Evolutionary conservation across 768 basidiomycete species (phyloP).

Genomic region (Candolleomyces eurysporus): DNA sequence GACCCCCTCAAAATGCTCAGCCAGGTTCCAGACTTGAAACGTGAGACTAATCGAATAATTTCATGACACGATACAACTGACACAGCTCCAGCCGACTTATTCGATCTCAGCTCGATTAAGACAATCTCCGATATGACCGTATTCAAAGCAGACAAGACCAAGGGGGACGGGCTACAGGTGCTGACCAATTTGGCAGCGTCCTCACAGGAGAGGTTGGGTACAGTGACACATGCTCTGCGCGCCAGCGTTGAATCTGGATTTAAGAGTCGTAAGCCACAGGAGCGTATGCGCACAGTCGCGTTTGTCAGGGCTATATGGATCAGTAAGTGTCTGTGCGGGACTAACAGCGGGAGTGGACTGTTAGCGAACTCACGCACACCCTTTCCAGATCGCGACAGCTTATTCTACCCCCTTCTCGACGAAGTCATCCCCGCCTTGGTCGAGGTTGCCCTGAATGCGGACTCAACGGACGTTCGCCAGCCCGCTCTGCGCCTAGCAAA

Average conservation of each 20-base stretch:
- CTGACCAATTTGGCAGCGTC: neutral
- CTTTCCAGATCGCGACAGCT: neutral
- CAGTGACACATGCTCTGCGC: neutral
- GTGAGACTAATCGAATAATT: neutral
- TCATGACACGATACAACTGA: too few species aligned
- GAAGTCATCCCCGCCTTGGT: neutral
- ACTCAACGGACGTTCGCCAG: neutral
- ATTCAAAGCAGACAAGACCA: neutral
- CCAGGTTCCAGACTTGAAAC: neutral
- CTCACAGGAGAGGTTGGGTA: neutral
- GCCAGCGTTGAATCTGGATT: neutral
- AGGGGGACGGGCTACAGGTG: neutral
- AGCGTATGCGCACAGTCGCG: too few species aligned
- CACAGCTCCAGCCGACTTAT: neutral
- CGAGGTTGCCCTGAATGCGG: neutral
- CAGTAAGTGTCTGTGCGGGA: too few species aligned
- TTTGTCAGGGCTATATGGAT: too few species aligned
- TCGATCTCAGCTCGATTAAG: neutral
- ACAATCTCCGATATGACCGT: neutral
- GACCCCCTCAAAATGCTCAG: conserved; percentile 1
- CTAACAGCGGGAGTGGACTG: too few species aligned
- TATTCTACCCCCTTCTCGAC: neutral
- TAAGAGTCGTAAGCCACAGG: too few species aligned
- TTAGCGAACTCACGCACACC: too few species aligned
- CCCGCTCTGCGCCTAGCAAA: neutral